These are phyloP conservation scores for Pleochaeta shiraiana DNA, from an alignment of 2,329 filamentous ascomycete species.

Conservation along the genomic window DNA sequence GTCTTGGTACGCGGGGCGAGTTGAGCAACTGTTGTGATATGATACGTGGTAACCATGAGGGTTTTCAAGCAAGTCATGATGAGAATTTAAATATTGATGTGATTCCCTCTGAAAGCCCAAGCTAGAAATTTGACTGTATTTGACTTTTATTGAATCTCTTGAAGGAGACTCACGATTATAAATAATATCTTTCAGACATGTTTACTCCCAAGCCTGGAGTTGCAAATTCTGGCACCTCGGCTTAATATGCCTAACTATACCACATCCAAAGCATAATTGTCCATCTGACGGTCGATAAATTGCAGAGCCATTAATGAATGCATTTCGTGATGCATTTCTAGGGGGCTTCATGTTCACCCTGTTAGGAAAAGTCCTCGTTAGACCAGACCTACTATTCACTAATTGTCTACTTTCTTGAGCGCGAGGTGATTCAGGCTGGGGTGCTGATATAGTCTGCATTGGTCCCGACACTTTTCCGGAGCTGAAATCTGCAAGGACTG, in stretches of 20 bases:
- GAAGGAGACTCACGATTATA: not conserved
- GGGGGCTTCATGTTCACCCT: not conserved
- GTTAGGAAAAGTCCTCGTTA: not conserved
- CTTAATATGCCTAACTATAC: not conserved
- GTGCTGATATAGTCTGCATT: not conserved
- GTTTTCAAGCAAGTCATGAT: not conserved
- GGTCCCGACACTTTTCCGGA: not conserved
- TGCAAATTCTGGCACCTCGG: not conserved
- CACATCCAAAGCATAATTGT: not conserved
- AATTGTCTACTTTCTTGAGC: too few species aligned
- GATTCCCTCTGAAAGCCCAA: not conserved
- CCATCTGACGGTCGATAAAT: not conserved
- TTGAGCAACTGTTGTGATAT: too few species aligned
- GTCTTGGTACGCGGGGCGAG: too few species aligned
- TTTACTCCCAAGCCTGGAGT: not conserved
- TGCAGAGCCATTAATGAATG: conserved; percentile 2
- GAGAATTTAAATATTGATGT: not conserved
- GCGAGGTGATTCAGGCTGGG: too few species aligned
- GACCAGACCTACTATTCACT: too few species aligned
- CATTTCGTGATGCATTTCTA: not conserved
- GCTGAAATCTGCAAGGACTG: not conserved
- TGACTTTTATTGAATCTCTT: not conserved
- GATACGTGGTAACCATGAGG: too few species aligned
- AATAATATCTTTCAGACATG: not conserved
- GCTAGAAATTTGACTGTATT: not conserved